These are phyloP conservation scores for Fusarium coffeatum DNA, from an alignment of 2,329 filamentous ascomycete genomes.

Conservation along the genomic window DNA sequence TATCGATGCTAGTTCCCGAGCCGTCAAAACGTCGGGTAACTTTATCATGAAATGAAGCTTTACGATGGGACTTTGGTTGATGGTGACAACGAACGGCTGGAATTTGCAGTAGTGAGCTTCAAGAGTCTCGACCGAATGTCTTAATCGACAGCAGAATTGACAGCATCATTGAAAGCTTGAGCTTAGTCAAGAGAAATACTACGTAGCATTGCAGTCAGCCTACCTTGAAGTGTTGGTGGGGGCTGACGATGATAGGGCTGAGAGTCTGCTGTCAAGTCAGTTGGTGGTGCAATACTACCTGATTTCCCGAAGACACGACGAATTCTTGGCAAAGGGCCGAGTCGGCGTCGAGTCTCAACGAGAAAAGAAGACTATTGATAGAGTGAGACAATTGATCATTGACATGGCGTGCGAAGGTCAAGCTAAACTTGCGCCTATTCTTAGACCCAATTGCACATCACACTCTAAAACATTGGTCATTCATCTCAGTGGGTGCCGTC, in stretches of 20 bases:
- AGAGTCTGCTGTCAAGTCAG: neutral
- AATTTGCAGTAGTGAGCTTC: neutral
- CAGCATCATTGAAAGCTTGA: no score
- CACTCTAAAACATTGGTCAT: neutral
- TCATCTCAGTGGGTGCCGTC: no score
- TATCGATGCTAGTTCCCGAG: neutral
- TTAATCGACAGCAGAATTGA: no score
- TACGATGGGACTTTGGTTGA: neutral
- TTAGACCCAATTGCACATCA: neutral
- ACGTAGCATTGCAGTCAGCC: neutral
- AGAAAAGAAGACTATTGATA: neutral
- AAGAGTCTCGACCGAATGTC: neutral
- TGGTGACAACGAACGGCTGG: neutral
- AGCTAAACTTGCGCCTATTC: neutral
- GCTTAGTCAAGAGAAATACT: neutral
- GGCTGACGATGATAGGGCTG: constrained; percentile 1
- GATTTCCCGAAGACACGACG: neutral
- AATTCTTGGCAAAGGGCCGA: neutral
- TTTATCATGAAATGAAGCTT: neutral
- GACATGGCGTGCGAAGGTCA: neutral
- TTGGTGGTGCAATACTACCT: neutral
- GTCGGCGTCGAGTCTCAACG: neutral
- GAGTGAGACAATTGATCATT: no score
- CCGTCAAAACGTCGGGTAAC: neutral
- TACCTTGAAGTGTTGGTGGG: no score